Base-by-base conservation (phyloP, 768 basidiomycete genomes). In the Scleroderma citrinum region DNA sequence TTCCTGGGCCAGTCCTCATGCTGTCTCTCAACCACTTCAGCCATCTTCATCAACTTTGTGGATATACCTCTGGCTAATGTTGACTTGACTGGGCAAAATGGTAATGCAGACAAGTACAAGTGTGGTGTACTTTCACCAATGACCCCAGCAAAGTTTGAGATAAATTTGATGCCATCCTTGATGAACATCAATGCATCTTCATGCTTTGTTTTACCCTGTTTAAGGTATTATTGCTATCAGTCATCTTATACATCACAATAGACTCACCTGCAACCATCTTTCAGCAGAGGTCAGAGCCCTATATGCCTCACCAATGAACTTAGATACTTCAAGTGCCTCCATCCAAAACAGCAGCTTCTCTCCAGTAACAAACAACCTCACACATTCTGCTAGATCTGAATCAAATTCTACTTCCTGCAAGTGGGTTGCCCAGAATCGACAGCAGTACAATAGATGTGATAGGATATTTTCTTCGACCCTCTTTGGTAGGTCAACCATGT, bases 401-500 rank as follows among this genome's bases (percentile, higher is more conserved):
- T 23, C 19, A 23, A 40, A 40, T 13, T 7, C 11, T 10, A 8
- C 10, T 11, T 23, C 13, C 10, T 40, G 20, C 10, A 40, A 20
- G 20, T 40, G 39, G 20, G 17, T 21, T 7, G 20, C 19, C 39
- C 39, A 40, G 19, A 21, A 40, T 20, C 20, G 39, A 13, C 20
- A 40, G 6, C 19, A 40, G 39, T 40, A 40, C 19, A 19, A 40
- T 3, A 40, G 20, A 23, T 40, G 19, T 5, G 14, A 10, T 21
- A 5, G 11, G 10, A 40, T 40, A 40, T 40, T 40, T 16, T 13
- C 4, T 12, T 39, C 17, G 6, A 51, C 13, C 11, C 35, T 42
- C 20, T 17, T 32, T 17, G n/a, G 4, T 3, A 34, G n/a, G 26
- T 31, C 49, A 1, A 11, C 14, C 12, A 69, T 44, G 12, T 68